These are phyloP conservation scores for Debaryomyces subglobosus DNA, from an alignment of 1,139 yeast species.

Conservation along the genomic window DNA sequence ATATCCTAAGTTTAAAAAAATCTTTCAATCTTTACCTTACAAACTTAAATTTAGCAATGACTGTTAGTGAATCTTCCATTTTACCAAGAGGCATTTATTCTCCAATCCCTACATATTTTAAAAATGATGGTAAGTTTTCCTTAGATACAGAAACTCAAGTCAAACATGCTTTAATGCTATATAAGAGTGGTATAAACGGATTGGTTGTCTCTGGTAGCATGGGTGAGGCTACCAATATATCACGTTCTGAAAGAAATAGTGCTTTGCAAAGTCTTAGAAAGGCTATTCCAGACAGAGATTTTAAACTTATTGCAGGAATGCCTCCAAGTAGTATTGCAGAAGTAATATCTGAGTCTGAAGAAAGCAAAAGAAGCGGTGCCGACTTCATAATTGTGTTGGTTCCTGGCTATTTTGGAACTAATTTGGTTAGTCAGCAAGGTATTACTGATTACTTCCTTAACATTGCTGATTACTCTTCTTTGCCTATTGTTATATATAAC, in stretches of 20 bases:
- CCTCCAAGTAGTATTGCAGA: conserved; percentile 34
- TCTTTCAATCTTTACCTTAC: neutral
- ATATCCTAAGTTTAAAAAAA: neutral
- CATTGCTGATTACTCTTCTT: conserved; percentile 32
- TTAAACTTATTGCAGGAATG: conserved; percentile 39
- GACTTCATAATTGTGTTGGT: conserved; percentile 34
- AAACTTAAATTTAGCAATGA: neutral
- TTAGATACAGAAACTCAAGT: conserved; percentile 48
- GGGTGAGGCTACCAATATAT: conserved; percentile 42
- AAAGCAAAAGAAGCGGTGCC: conserved; percentile 36
- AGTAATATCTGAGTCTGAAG: conserved; percentile 29
- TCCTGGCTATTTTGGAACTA: conserved; percentile 39
- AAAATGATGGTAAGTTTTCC: conserved; percentile 33
- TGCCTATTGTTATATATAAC: conserved; percentile 40
- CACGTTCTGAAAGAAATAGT: conserved; percentile 34
- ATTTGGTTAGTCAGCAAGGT: conserved; percentile 37
- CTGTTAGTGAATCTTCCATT: conserved; percentile 3
- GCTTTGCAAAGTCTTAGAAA: conserved; percentile 24
- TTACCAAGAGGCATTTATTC: conserved; percentile 43
- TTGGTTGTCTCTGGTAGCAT: conserved; percentile 52
- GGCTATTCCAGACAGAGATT: conserved; percentile 29
- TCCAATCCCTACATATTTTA: conserved; percentile 55
- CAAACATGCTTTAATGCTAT: conserved; percentile 42
- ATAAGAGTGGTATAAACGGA: conserved; percentile 47
- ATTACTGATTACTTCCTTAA: conserved; percentile 34